Conservation (phyloP, 257 asterid species). For the Voacanga thouarsii region DNA sequence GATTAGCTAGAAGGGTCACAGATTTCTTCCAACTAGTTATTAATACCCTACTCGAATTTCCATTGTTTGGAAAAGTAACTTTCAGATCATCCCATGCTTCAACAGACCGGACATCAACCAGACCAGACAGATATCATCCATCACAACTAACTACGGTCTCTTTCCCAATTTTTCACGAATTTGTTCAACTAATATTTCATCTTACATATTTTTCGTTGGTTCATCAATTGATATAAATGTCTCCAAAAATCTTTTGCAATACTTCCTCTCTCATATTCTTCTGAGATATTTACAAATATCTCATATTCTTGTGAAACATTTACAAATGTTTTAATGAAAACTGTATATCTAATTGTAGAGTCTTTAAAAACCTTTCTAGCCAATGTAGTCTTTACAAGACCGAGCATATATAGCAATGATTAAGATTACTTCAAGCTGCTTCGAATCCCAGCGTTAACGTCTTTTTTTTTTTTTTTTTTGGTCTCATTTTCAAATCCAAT, state of each 20-base stretch:
- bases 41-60: slow-evolving; percentile 19
- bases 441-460: slow-evolving; percentile 17
- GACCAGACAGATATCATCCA: too few species aligned
- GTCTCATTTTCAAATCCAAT: slow-evolving; percentile 32
- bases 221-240: neutral
- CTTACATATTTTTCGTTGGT: slow-evolving; percentile 1
- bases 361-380: slow-evolving; percentile 32
- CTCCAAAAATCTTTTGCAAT: slow-evolving; percentile 22
- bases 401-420: slow-evolving; percentile 36
- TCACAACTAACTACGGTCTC: slow-evolving; percentile 21
- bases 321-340: slow-evolving; percentile 28
- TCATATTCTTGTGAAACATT: slow-evolving; percentile 26
- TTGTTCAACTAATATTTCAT: neutral
- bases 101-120: slow-evolving; percentile 17
- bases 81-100: slow-evolving; percentile 21
- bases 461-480: slow-evolving; percentile 7
- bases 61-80: slow-evolving; percentile 23
- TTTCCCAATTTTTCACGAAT: neutral
- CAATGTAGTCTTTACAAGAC: slow-evolving; percentile 38
- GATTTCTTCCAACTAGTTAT: slow-evolving; percentile 18
- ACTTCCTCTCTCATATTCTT: slow-evolving; percentile 27
- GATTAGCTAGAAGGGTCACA: slow-evolving; percentile 20
- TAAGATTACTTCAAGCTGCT: slow-evolving; percentile 23
- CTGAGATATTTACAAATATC: too few species aligned
- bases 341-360: slow-evolving; percentile 19